These are phyloP conservation scores for Hawksworthiomyces lignivorus DNA, from an alignment of 2,329 filamentous ascomycete species.

Conservation along the genomic window DNA sequence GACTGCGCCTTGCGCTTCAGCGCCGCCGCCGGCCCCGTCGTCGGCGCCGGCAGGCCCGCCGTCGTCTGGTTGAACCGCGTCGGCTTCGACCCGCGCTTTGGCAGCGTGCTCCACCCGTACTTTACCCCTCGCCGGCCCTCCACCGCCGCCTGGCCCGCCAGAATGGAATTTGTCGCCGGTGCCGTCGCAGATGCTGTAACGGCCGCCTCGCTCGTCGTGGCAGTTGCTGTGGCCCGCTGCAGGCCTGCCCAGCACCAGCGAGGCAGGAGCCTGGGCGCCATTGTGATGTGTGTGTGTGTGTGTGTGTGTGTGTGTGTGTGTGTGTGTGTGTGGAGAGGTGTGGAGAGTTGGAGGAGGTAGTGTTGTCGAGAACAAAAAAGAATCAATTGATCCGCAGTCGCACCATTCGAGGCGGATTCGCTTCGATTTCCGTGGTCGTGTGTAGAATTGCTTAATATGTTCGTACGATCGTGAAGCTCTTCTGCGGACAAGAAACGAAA, in stretches of 20 bases:
- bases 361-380: not conserved
- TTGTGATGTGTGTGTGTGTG: conserved; percentile 10
- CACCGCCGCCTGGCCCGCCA: conserved; percentile 2
- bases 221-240: conserved; percentile 5
- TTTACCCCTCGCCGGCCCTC: conserved; percentile 39
- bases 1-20: conserved; percentile 51
- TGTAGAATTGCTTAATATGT: not conserved
- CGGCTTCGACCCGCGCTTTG: conserved; percentile 40
- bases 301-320: too few species aligned
- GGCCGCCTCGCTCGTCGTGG: not conserved
- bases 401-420: not conserved
- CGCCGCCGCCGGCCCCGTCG: conserved; percentile 52
- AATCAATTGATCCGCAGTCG: conserved; percentile 2
- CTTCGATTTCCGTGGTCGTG: not conserved
- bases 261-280: conserved; percentile 27
- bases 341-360: not conserved
- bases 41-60: conserved; percentile 47
- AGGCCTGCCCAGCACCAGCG: conserved; percentile 21
- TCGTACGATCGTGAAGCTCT: conserved; percentile 7
- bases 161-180: not conserved
- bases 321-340: not conserved
- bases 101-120: conserved; percentile 52
- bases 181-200: not conserved
- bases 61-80: conserved; percentile 54
- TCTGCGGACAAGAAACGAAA: not conserved